A percentile compares a stretch with the other conserved stretches of the same genome.
Evolutionary conservation across 108 stramenopile genomes (phyloP).

Genomic region (Cyclotella atomus): DNA sequence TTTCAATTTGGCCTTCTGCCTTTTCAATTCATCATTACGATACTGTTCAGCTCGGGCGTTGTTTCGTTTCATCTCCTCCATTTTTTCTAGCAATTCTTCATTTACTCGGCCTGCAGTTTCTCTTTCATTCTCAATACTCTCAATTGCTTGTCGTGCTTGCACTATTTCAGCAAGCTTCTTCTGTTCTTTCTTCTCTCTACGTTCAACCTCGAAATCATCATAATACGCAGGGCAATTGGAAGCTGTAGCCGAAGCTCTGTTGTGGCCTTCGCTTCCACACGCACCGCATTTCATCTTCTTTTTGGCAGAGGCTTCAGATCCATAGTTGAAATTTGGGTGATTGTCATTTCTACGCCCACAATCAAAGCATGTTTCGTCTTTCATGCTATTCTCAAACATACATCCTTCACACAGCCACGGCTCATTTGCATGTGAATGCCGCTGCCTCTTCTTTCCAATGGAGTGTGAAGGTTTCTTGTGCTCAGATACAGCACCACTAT

Average conservation of each 20-base stretch:
- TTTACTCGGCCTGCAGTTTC: constrained; percentile 13
- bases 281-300: constrained; percentile 44
- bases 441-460: background rate
- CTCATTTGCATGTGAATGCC: too few species aligned
- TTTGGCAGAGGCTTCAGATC: constrained; percentile 9
- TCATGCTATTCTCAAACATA: constrained; percentile 10
- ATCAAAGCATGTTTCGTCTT: background rate
- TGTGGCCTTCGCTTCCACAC: constrained; percentile 57
- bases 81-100: constrained; percentile 24
- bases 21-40: constrained; percentile 40
- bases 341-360: background rate
- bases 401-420: constrained; percentile 22
- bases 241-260: constrained; percentile 49
- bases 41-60: constrained; percentile 20
- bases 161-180: constrained; percentile 37
- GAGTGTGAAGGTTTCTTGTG: too few species aligned
- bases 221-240: constrained; percentile 50
- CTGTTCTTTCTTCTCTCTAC: constrained; percentile 38
- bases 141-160: constrained; percentile 22
- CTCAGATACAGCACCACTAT: too few species aligned
- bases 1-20: constrained; percentile 34
- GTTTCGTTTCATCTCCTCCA: constrained; percentile 18
- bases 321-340: background rate
- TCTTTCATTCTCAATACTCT: constrained; percentile 28
- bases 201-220: constrained; percentile 47